Percentiles rank a stretch among this genome's conserved stretches.
phyloP scores from a whole-genome alignment of 306 rosid species.

The Acacia melanoxylon region DNA sequence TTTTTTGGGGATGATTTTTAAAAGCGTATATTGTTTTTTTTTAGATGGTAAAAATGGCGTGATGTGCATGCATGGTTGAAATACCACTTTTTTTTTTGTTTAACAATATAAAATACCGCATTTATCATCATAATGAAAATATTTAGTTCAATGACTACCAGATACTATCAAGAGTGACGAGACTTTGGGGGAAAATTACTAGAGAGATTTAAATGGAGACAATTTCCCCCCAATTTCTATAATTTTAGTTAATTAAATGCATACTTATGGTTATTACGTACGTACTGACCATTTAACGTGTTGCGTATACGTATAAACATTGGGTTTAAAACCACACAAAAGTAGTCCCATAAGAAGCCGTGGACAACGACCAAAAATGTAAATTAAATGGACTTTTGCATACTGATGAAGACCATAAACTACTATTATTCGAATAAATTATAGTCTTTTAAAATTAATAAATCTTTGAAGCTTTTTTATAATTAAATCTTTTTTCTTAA shows the following conservation, averaged over 20 bases:
- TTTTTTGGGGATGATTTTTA: too few species aligned
- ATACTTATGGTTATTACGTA: neutral
- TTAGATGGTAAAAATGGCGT: neutral
- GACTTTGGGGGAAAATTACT: too few species aligned
- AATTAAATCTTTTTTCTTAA: too few species aligned
- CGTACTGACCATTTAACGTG: neutral
- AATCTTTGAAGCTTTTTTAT: too few species aligned
- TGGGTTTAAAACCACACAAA: neutral
- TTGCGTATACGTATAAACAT: too few species aligned
- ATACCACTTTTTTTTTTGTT: too few species aligned
- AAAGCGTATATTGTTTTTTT: too few species aligned
- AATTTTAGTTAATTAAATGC: too few species aligned
- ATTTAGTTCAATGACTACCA: neutral
- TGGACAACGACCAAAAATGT: neutral
- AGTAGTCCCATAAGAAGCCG: neutral
- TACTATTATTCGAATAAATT: neutral
- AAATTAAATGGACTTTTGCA: neutral
- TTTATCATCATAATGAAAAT: too few species aligned
- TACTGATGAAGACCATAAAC: neutral
- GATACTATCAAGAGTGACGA: neutral
- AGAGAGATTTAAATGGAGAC: too few species aligned
- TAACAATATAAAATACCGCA: too few species aligned
- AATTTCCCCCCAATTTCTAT: neutral
- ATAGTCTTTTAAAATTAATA: neutral
- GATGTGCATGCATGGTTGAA: neutral